Base-by-base conservation (phyloP, 73 alveolate genomes). In the Paramecium primaurelia region DNA sequence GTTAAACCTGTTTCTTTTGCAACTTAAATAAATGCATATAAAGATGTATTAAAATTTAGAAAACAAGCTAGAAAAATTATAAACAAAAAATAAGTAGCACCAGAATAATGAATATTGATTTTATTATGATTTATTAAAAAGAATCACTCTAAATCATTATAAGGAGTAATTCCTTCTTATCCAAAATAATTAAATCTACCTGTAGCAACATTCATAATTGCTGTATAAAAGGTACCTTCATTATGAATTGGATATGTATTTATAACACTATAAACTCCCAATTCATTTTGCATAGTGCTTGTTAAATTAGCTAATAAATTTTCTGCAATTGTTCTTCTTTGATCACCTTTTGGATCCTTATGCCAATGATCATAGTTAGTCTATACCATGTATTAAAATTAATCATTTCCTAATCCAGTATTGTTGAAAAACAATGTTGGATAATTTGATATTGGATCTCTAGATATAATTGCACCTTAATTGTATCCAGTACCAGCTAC, bases 311-410 rank as follows among this genome's bases (percentile, higher is more conserved):
- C 59, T 25, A 73, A 73, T 34, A 73, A 40, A 34, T 18, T 18
- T 73, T 73, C 87, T 30, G 87, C 87, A 73, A 73, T 37, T 5
- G 87, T 73, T 73, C 87, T 73, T 73, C 64, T 73, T 73, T 40
- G 14, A 73, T 73, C 87, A 14, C 60, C 59, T 73, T 37, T 40
- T 1, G 87, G 64, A 73, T 73, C 60, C 4, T 73, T 71, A 0
- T 71, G 34, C 86, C 86, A 71, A 32, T 71, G 58, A 8, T 71
- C 86, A 71, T 71, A 71, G 22, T 71, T 71, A 7, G 86, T 71
- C 26, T 71, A 71, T 4, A 71, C 86, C 58, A 71, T 32, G 32
- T 71, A 71, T 36, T 71, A 77, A 22, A 77, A 42, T 14, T 42
- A 8, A 77, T 38, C 75, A 44, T 38, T 77, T 77, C 68, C 77